Percentiles rank a stretch among this genome's conserved stretches.
These are phyloP conservation scores for Rhizoctonia solani DNA, from an alignment of 1,284 basidiomycete species.

Conservation along the genomic window DNA sequence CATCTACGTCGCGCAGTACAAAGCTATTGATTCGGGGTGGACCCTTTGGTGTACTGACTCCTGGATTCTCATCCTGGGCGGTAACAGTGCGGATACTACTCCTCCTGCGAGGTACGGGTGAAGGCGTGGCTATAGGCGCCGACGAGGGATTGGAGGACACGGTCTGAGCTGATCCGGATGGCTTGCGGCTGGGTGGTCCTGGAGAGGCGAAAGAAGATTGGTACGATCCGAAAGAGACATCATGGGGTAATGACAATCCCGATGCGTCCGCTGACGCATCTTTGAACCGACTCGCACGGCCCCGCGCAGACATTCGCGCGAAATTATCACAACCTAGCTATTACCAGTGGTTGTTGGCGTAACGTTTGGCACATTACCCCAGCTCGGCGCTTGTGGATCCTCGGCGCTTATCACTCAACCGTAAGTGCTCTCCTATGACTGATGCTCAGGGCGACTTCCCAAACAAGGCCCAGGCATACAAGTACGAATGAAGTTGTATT, in stretches of 20 bases:
- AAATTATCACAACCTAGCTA: no score
- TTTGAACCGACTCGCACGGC: slow-evolving; percentile 12
- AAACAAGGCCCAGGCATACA: no score
- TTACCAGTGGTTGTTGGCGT: background rate
- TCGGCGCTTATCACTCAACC: background rate
- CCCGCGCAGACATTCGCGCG: slow-evolving; percentile 26
- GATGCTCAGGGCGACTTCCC: no score
- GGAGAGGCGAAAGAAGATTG: slow-evolving; percentile 24
- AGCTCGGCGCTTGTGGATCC: background rate
- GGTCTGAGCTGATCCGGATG: slow-evolving; percentile 7
- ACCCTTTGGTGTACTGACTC: slow-evolving; percentile 1
- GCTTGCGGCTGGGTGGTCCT: slow-evolving; percentile 3
- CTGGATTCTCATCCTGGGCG: slow-evolving; percentile 1
- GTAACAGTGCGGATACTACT: slow-evolving; percentile 24
- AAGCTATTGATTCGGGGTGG: slow-evolving; percentile 31
- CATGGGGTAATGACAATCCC: slow-evolving; percentile 3
- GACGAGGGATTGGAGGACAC: slow-evolving; percentile 19
- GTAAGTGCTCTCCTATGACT: no score
- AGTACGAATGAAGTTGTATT: no score
- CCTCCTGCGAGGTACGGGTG: slow-evolving; percentile 9
- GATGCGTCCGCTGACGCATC: slow-evolving; percentile 19
- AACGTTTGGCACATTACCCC: background rate
- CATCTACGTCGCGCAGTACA: slow-evolving; percentile 27
- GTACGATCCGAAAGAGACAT: slow-evolving; percentile 25
- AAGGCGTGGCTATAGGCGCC: slow-evolving; percentile 15